Percentiles rank a stretch among this genome's conserved stretches.
These are phyloP conservation scores for Cercophora newfieldiana DNA, from an alignment of 495 filamentous ascomycete species.

Conservation along the genomic window DNA sequence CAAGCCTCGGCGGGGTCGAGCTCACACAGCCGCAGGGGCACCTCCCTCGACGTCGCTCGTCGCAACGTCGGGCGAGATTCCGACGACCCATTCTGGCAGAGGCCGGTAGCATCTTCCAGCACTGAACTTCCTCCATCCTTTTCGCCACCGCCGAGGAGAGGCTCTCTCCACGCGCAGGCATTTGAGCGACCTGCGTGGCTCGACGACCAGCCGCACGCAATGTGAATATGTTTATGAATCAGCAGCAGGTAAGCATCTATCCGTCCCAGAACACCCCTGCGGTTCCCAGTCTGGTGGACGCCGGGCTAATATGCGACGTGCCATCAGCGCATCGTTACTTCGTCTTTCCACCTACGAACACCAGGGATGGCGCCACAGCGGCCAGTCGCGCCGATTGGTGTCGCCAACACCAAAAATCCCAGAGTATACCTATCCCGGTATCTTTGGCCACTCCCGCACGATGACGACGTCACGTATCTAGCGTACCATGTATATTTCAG, in stretches of 20 bases:
- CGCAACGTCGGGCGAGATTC: not conserved
- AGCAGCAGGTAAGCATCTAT: not conserved
- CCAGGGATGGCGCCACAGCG: not conserved
- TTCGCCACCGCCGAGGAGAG: slow-evolving; percentile 7
- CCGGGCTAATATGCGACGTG: not conserved
- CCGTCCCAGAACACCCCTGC: not conserved
- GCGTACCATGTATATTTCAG: not conserved
- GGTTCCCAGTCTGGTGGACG: not conserved
- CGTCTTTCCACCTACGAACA: not conserved
- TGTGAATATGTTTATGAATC: slow-evolving; percentile 21
- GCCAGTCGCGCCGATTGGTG: not conserved
- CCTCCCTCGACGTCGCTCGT: not conserved
- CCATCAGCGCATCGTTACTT: not conserved
- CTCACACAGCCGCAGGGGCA: not conserved
- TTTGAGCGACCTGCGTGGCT: slow-evolving; percentile 14
- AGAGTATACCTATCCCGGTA: not conserved
- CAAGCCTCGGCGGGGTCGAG: not conserved
- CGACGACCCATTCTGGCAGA: not conserved
- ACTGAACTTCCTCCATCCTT: not conserved
- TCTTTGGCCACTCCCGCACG: not conserved
- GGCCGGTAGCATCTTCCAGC: not conserved
- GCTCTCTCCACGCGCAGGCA: slow-evolving; percentile 7
- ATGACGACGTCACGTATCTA: not conserved
- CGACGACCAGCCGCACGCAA: slow-evolving; percentile 18
- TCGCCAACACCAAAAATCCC: not conserved